A percentile compares a stretch with the other conserved stretches of the same genome.
These are phyloP conservation scores for Curvularia sp. DNA, from an alignment of 2,329 filamentous ascomycete genomes.

Conservation along the genomic window DNA sequence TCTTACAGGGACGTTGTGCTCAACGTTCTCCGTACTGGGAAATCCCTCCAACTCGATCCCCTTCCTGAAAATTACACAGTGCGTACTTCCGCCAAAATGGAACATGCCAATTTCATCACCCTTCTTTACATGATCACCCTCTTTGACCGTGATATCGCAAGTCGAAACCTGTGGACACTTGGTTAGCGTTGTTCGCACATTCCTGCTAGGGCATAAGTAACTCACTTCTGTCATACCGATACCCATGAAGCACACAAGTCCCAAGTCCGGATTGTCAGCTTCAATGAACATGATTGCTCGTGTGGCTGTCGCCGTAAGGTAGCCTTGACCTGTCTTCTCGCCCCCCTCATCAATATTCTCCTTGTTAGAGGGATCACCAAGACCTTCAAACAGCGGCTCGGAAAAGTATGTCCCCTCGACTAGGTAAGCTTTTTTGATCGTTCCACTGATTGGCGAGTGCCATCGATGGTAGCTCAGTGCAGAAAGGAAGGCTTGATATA, in stretches of 20 bases:
- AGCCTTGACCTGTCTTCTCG: conserved; percentile 66
- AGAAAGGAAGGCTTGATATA: conserved; percentile 75
- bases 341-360: conserved; percentile 48
- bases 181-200: not conserved
- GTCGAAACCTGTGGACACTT: conserved; percentile 55
- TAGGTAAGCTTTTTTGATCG: conserved; percentile 64
- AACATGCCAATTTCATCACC: conserved; percentile 80
- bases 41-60: conserved; percentile 56
- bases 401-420: conserved; percentile 73
- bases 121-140: conserved; percentile 71
- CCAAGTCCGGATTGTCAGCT: conserved; percentile 71
- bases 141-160: conserved; percentile 73
- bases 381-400: conserved; percentile 62
- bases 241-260: conserved; percentile 72
- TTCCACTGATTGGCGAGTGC: conserved; percentile 73
- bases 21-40: conserved; percentile 32
- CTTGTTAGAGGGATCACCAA: conserved; percentile 52
- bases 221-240: conserved; percentile 78
- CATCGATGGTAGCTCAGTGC: conserved; percentile 75
- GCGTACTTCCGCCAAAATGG: conserved; percentile 77
- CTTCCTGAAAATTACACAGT: conserved; percentile 71
- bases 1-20: conserved; percentile 51
- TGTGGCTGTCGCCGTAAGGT: conserved; percentile 71
- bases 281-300: conserved; percentile 74
- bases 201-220: not conserved